Evolutionary conservation across 2,329 filamentous ascomycete genomes (phyloP), one percentile per base, ranked within the genome.

Genomic region (Orbilia blumenaviensis): DNA sequence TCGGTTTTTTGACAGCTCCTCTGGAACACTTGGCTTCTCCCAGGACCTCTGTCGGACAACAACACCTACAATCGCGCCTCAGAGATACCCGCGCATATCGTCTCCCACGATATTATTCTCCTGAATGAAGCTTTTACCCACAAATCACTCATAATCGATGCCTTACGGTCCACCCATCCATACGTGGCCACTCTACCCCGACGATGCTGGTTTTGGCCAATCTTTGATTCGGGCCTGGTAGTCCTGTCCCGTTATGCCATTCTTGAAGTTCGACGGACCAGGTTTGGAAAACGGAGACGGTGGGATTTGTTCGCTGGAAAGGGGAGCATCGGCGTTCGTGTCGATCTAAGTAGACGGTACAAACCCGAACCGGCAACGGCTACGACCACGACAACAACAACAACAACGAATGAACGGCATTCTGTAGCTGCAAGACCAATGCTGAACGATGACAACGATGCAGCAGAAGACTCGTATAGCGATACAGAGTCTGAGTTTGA

Each of bases 271-370:
- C 38, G 56, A 32, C 46, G 63, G 12, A 75, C 71, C 7, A 68
- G 63, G 46, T 75, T 68, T 34, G 64, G 71, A 10, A 68, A 67
- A 21, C 44, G 71, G 8, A 68, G 63, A n/a, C 18, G 58, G 12
- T 75, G 71, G 71, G 71, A 75, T 63, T 58, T 75, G 2, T 75
- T 75, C 46, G 71, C 71, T 8, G 71, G 71, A 7, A 75, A 75
- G 12, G 71, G 71, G 8, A 44, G 71, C 0, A 42, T 75, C 14
- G 71, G 71, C 2, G 71, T 75, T 14, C 27, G 71, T n/a, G 32
- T 75, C 23, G 71, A 75, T 44, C 27, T 75, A 21, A 75, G 71
- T 27, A 18, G 71, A 12, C 25, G 71, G 36, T 75, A 75, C 18
- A 50, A 58, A 23, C 71, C 71, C 10, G 71, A 75, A 7, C n/a